Percentiles rank a stretch among this genome's conserved stretches.
phyloP scores from a whole-genome alignment of 768 basidiomycete species.

The Lepiota brunneoincarnata region DNA sequence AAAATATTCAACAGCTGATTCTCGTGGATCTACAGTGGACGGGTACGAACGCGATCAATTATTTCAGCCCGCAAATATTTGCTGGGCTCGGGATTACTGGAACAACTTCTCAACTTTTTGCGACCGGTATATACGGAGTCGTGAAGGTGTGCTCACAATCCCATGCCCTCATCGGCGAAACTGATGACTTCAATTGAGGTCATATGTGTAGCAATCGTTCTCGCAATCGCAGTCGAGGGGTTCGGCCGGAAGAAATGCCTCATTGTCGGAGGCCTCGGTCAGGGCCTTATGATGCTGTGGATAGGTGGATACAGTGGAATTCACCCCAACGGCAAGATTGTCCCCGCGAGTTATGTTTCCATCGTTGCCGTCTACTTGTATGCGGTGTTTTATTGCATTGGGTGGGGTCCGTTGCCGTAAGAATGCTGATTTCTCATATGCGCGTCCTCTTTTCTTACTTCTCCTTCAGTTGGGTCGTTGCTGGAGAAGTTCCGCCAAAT shows the following conservation, averaged over 20 bases:
- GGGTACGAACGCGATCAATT: conserved; percentile 55
- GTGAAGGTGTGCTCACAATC: conserved; percentile 23
- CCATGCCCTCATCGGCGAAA: too few relatives aligned
- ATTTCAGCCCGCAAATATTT: conserved; percentile 53
- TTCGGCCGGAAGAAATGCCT: conserved; percentile 48
- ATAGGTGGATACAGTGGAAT: conserved; percentile 38
- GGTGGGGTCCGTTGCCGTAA: conserved; percentile 36
- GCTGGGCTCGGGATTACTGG: conserved; percentile 43
- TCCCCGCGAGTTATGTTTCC: conserved; percentile 40
- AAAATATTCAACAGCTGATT: background rate
- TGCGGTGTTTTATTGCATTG: conserved; percentile 43
- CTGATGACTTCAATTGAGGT: conserved; percentile 25
- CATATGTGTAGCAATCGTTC: conserved; percentile 34
- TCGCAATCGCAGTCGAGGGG: conserved; percentile 45
- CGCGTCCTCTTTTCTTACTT: background rate
- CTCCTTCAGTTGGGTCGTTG: conserved; percentile 33
- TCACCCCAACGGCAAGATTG: conserved; percentile 26
- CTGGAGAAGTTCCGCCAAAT: conserved; percentile 42
- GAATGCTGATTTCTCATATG: conserved; percentile 8
- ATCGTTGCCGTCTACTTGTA: conserved; percentile 46
- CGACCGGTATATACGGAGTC: conserved; percentile 44
- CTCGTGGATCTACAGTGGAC: conserved; percentile 33
- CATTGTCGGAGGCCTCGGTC: conserved; percentile 47
- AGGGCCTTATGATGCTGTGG: conserved; percentile 47
- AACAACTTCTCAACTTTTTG: conserved; percentile 40